These are phyloP conservation scores for Wallacemonas sp. DNA, from an alignment of 208 protist genomes.

Conservation along the genomic window DNA sequence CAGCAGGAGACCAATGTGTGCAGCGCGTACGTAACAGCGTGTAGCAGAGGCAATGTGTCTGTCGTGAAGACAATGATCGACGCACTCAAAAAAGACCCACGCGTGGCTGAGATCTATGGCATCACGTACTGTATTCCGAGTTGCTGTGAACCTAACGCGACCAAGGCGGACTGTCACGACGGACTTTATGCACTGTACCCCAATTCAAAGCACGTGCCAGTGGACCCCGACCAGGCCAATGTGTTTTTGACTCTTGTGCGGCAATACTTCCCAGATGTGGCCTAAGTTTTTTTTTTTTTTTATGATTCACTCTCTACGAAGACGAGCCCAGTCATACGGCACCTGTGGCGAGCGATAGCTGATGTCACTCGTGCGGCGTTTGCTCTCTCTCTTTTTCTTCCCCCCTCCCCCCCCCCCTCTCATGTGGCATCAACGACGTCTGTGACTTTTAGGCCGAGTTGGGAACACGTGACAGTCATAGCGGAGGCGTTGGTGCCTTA, in stretches of 20 bases:
- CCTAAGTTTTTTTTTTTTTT: too few species aligned
- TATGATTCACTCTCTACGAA: background rate
- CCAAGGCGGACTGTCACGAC: slow-evolving; percentile 28
- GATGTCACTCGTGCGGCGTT: too few species aligned
- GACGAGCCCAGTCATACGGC: background rate
- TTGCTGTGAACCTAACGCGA: slow-evolving; percentile 31
- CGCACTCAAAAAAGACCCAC: slow-evolving; percentile 36
- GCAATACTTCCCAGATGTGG: slow-evolving; percentile 28
- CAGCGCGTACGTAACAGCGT: slow-evolving; percentile 39
- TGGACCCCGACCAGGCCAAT: background rate
- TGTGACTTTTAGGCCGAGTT: too few species aligned
- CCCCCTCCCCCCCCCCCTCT: too few species aligned
- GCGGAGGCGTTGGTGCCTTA: too few species aligned
- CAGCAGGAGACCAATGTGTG: background rate
- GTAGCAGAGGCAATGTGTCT: slow-evolving; percentile 38
- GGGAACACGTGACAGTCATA: too few species aligned
- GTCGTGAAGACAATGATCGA: slow-evolving; percentile 46
- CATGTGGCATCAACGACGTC: too few species aligned
- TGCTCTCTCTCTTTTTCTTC: too few species aligned
- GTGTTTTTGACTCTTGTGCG: slow-evolving; percentile 17
- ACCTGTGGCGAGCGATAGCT: too few species aligned
- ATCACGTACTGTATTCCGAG: slow-evolving; percentile 72
- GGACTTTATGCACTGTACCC: slow-evolving; percentile 44
- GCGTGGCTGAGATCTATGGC: slow-evolving; percentile 49
- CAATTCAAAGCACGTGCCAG: slow-evolving; percentile 15